These are phyloP conservation scores for Fusarium sp. DNA, from an alignment of 2,329 filamentous ascomycete species.

Conservation along the genomic window DNA sequence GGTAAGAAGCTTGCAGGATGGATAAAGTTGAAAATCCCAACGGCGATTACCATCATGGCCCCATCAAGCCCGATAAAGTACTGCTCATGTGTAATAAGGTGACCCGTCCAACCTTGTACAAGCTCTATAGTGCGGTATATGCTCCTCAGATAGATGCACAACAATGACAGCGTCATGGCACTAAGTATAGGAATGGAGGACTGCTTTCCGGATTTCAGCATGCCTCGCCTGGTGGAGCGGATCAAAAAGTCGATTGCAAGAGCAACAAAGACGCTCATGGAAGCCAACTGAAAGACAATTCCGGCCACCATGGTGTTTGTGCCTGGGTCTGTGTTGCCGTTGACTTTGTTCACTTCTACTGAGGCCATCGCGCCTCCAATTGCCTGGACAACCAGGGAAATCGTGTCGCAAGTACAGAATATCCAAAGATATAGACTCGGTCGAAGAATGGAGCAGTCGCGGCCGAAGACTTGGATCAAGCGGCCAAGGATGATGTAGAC, in stretches of 20 bases:
- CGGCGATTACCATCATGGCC: not conserved
- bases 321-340: not conserved
- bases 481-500: not conserved
- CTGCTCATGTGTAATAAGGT: not conserved
- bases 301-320: not conserved
- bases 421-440: not conserved
- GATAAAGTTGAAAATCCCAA: not conserved
- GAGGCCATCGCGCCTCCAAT: not conserved
- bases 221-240: not conserved
- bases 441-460: not conserved
- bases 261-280: not conserved
- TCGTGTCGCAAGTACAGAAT: not conserved
- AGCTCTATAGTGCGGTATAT: not conserved
- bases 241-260: not conserved
- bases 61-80: not conserved
- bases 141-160: not conserved
- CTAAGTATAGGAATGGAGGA: not conserved
- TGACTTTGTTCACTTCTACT: not conserved
- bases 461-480: not conserved
- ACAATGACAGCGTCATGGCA: not conserved
- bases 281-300: not conserved
- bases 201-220: not conserved
- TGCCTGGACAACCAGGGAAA: not conserved
- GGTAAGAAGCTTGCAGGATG: not conserved
- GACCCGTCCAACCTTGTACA: not conserved